Evolutionary conservation across 345 rosid species (phyloP), one percentile per base, ranked within the genome.

Genomic region (Euphorbia tirucalli): DNA sequence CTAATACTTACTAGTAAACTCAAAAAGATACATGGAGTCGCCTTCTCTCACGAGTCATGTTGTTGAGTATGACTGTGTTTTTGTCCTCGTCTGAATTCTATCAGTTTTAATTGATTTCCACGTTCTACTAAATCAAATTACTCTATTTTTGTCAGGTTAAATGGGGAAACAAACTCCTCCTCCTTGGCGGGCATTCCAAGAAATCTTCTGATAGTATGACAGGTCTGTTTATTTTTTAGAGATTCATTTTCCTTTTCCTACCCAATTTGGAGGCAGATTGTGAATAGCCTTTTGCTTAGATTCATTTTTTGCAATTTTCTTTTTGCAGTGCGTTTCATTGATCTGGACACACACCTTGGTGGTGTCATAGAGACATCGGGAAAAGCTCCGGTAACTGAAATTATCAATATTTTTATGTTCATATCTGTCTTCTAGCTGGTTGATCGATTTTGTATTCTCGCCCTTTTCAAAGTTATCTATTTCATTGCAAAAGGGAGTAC

Each of bases 151-250:
- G 68, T 71, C 85, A 95, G 99, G 83, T 95, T 63, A 80, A 88
- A 71, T 95, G 98, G 97, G 89, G 85, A 71, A 86, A 79, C 86
- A 89, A 83, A 81, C 89, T 95, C 68, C 88, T 95, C 32, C 72
- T 95, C 56, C 74, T 92, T 31, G 96, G 98, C 11, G 98, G 99
- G 46, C 84, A 95, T 78, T 85, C 96, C 15, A 95, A 85, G 82
- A 85, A 80, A 59, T 74, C 83, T 83, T 74, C 87, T 27, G 86
- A 83, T 79, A 72, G 76, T 66, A 77, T 95, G 78, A 82, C 58
- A 85, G 97, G 99, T 90, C 78, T 74, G 91, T 69, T 72, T 58
- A 32, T 70, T 31, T 50, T 69, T 19, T 43, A 52, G 59, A n/a
- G 48, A 56, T 62, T 41, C n/a, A 46, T 39, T 62, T 14, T 21